Conservation (phyloP, 192 early-diverging fungal genomes). For the Anaeromyces robustus region DNA sequence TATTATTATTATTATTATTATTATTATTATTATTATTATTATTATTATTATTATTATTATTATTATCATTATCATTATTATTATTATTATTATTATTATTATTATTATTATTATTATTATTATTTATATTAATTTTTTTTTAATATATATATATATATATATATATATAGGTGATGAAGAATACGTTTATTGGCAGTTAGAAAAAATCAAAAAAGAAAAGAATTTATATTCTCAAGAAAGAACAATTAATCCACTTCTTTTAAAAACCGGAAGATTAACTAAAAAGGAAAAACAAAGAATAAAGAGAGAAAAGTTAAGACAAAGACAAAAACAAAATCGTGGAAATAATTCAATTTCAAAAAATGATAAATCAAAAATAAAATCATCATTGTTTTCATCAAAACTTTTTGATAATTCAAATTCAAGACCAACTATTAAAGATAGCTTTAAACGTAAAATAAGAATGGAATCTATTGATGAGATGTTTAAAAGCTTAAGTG, state of each 20-base stretch:
- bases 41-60: too few relatives aligned
- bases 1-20: too few relatives aligned
- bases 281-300: not conserved
- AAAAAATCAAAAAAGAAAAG: not conserved
- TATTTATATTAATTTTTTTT: too few relatives aligned
- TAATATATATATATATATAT: not conserved
- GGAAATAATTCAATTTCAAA: not conserved
- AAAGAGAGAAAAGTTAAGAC: not conserved
- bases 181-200: not conserved
- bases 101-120: too few relatives aligned
- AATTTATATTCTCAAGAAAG: not conserved
- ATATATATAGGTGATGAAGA: not conserved
- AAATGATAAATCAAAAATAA: not conserved
- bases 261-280: not conserved
- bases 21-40: too few relatives aligned
- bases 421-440: not conserved
- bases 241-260: not conserved
- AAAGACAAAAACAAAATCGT: not conserved
- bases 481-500: not conserved
- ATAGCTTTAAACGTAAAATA: not conserved
- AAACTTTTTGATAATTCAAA: too few relatives aligned
- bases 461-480: not conserved
- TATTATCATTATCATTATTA: too few relatives aligned
- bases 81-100: too few relatives aligned
- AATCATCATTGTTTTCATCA: not conserved